Percentiles rank a stretch among this genome's conserved stretches.
Evolutionary conservation across 1,139 yeast species (phyloP).

Genomic region (Kodamaea sp.): DNA sequence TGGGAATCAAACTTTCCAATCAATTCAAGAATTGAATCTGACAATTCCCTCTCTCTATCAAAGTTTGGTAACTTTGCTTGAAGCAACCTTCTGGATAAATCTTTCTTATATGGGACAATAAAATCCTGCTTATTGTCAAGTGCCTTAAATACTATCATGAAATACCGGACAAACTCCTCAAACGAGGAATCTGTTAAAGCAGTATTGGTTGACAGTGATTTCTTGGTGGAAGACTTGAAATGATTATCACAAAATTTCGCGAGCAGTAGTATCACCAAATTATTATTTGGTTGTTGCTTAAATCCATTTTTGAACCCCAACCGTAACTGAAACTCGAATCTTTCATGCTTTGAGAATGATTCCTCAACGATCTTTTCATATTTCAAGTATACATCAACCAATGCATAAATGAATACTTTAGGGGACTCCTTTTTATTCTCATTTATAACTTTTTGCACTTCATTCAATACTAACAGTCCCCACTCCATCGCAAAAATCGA

Average conservation of each 20-base stretch:
- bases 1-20: conserved; percentile 27
- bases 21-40: conserved; percentile 14
- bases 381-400: conserved; percentile 8
- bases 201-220: not conserved
- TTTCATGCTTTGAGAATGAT: conserved; percentile 13
- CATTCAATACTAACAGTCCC: conserved; percentile 12
- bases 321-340: conserved; percentile 33
- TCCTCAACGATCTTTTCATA: conserved; percentile 9
- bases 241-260: conserved; percentile 38
- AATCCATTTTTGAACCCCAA: conserved; percentile 26
- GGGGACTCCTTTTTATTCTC: conserved; percentile 1
- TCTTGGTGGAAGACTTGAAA: conserved; percentile 22
- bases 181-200: conserved; percentile 12
- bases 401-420: conserved; percentile 1
- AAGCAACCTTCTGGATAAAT: conserved; percentile 39
- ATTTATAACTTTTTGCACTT: conserved; percentile 7
- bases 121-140: conserved; percentile 38
- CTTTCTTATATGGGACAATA: conserved; percentile 33
- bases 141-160: conserved; percentile 33
- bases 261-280: conserved; percentile 25
- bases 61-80: conserved; percentile 24
- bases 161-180: conserved; percentile 13
- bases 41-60: conserved; percentile 22
- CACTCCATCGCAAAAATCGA: conserved; percentile 14
- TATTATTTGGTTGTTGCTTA: conserved; percentile 23